phyloP scores from a whole-genome alignment of 1,284 basidiomycete genomes.

The Cerioporus squamosus region DNA sequence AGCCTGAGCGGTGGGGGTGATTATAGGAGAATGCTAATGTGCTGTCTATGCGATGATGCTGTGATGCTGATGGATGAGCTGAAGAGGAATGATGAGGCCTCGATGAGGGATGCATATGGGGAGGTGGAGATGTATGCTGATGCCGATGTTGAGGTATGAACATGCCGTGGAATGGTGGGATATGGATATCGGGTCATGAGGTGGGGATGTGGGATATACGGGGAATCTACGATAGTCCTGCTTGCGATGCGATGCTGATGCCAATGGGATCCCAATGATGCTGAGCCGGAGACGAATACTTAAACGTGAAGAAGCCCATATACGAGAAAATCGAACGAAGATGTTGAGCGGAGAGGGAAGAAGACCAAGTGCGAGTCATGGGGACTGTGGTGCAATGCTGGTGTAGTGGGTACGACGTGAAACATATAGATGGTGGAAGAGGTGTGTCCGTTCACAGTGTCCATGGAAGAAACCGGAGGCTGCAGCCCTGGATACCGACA shows the following conservation, averaged over 20 bases:
- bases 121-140: not conserved
- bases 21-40: not conserved
- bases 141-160: not conserved
- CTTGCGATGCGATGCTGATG: constrained; percentile 8
- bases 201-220: constrained; percentile 1
- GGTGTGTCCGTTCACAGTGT: constrained; percentile 15
- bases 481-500: not conserved
- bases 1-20: no score
- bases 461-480: not conserved
- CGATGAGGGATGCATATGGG: not conserved
- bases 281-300: no score
- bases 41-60: not conserved
- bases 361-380: not conserved
- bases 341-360: not conserved
- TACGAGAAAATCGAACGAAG: not conserved
- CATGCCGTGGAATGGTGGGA: not conserved
- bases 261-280: not conserved
- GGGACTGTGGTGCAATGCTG: not conserved
- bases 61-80: not conserved
- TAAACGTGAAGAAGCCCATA: not conserved
- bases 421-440: not conserved
- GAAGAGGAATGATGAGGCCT: not conserved
- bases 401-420: not conserved
- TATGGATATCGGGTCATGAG: not conserved
- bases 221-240: not conserved